Conservation (phyloP, 1,284 basidiomycete species). For the Trametes pubescens region DNA sequence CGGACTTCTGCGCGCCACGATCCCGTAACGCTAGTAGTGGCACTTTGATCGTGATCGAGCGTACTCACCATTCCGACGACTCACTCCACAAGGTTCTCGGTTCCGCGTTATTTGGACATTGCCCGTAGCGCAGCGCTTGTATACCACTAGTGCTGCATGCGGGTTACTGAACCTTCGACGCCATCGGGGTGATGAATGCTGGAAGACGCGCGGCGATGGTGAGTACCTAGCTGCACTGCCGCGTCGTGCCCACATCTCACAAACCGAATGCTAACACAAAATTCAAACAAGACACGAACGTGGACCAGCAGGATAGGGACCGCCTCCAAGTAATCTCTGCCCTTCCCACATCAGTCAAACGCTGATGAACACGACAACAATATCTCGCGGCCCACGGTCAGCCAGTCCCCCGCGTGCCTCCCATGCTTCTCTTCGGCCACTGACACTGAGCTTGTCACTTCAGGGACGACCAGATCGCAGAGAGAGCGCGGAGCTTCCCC, state of each 20-base stretch:
- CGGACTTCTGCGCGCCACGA: slow-evolving; percentile 14
- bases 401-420: background rate
- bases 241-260: background rate
- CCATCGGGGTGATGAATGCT: slow-evolving; percentile 1
- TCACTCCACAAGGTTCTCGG: background rate
- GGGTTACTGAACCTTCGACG: background rate
- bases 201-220: background rate
- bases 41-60: background rate
- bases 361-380: background rate
- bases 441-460: background rate
- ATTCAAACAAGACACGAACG: background rate
- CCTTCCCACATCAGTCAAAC: background rate
- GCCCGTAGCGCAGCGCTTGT: background rate
- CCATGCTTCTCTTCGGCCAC: background rate
- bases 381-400: background rate
- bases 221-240: background rate
- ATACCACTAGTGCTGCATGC: background rate
- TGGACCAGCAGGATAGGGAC: background rate
- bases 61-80: background rate
- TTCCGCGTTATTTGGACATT: background rate
- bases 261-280: background rate
- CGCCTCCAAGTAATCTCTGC: background rate
- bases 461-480: slow-evolving; percentile 4
- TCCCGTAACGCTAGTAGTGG: background rate
- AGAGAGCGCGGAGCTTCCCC: slow-evolving; percentile 13